Base-by-base conservation (phyloP, 164 flowering plant species). In the Aristolochia fimbriata region DNA sequence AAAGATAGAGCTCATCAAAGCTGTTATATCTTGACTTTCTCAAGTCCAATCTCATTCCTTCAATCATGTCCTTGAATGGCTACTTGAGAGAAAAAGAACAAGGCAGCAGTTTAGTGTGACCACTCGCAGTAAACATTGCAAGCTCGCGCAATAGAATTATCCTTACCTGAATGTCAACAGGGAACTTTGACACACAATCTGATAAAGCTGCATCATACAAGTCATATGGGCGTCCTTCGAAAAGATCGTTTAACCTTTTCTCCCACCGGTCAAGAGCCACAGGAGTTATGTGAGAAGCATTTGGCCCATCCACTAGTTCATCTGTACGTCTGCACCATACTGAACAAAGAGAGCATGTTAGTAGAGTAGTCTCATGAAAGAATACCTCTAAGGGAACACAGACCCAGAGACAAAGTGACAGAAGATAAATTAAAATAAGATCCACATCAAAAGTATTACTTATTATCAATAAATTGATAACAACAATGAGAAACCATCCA, bases 301-400 rank as follows among this genome's bases (percentile, higher is more conserved):
- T 90, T 22, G 97, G 95, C 14, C 95, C 97, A 75, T 85, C 95
- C 27, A 90, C 95, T 64, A 87, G 95, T 68, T 87, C 95, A 70
- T 87, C 97, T 3, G 97, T 90, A 69, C 95, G 81, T 74, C 92
- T 80, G 70, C 95, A 87, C 95, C 95, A 87, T 45, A 90, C 97
- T 90, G 83, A 49, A 47, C 17, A 46, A 0, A 12, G 20, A 24
- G 56, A 52, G 30, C 56, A 56, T 31, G 21, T 56, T 17, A 49
- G 22, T 20, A 4, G n/a, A 13, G 4, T 6, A 11, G 16, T 49
- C 9, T 37, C 9, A 52, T 8, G 16, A 52, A 27, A 22, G 24
- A 52, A 22, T 23, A n/a, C 2, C 27, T 23, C 56, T 31, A 23
- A 37, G 11, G 23, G 56, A 52, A 52, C 16, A 22, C 23, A 52